Evolutionary conservation across 306 rosid species (phyloP).

Genomic region (Luffa aegyptiaca): DNA sequence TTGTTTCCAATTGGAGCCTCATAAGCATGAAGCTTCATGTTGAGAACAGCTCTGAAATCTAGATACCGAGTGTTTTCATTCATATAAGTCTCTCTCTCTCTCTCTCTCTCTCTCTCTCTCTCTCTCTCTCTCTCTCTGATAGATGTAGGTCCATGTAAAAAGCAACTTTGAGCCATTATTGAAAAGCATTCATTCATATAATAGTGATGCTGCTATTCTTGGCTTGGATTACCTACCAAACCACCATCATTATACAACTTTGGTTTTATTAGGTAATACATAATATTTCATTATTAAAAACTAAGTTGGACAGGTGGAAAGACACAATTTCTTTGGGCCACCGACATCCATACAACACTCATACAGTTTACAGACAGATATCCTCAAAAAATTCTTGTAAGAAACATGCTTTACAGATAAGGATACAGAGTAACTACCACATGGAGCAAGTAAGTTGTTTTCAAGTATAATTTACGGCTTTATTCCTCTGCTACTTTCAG

Average conservation of each 20-base stretch:
- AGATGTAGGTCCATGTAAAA: conserved; percentile 3
- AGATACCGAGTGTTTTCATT: neutral
- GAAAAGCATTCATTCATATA: conserved; percentile 3
- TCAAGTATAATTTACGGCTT: neutral
- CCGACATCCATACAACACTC: neutral
- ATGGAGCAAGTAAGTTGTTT: neutral
- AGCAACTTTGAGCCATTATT: neutral
- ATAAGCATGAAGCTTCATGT: conserved; percentile 10
- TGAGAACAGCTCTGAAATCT: neutral
- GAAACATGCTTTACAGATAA: conserved; percentile 10
- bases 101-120: neutral
- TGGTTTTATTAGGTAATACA: neutral
- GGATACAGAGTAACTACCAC: neutral
- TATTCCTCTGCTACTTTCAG: neutral
- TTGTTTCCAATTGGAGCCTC: neutral
- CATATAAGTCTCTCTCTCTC: neutral
- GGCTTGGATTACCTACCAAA: conserved; percentile 11
- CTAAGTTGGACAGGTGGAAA: neutral
- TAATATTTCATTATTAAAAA: neutral
- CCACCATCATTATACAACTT: neutral
- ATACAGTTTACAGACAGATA: neutral
- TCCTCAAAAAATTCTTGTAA: neutral
- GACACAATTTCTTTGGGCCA: conserved; percentile 2
- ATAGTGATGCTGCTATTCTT: conserved; percentile 3
- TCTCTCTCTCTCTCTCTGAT: neutral